Conservation (phyloP, 371 early-diverging fungal species). For the Mucor piriformis region DNA sequence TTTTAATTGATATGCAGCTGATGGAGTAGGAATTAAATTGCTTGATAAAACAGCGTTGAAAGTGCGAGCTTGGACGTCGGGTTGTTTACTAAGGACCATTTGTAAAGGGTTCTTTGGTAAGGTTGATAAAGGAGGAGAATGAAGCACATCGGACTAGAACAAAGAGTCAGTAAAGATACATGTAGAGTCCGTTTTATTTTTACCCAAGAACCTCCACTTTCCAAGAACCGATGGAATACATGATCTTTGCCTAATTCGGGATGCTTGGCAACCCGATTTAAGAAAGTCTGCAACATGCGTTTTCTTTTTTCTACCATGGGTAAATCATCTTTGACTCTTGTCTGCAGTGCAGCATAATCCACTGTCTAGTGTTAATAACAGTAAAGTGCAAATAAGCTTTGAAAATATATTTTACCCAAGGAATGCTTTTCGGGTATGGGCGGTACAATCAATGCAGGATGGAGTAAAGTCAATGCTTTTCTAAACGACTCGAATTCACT, state of each 20-base stretch:
- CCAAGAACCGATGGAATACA: slow-evolving; percentile 89
- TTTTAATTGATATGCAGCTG: slow-evolving; percentile 58
- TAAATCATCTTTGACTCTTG: slow-evolving; percentile 89
- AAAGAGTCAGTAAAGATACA: background rate
- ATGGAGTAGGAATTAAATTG: slow-evolving; percentile 60
- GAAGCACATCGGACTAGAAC: slow-evolving; percentile 72
- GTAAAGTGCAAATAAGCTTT: too few relatives aligned
- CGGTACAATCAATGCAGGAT: slow-evolving; percentile 90
- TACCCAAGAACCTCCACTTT: slow-evolving; percentile 71
- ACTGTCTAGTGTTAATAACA: slow-evolving; percentile 44
- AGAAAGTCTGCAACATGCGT: slow-evolving; percentile 91
- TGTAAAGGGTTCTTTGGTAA: slow-evolving; percentile 67
- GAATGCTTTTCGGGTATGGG: slow-evolving; percentile 81
- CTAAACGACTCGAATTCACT: slow-evolving; percentile 95
- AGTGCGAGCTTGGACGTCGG: slow-evolving; percentile 26
- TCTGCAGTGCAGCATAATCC: slow-evolving; percentile 84
- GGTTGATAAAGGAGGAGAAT: slow-evolving; percentile 48
- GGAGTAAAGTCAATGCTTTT: slow-evolving; percentile 71
- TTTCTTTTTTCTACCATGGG: slow-evolving; percentile 88
- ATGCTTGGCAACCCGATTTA: slow-evolving; percentile 88
- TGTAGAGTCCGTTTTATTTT: background rate
- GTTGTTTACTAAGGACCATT: slow-evolving; percentile 35
- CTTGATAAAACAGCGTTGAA: slow-evolving; percentile 30
- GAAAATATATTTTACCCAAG: slow-evolving; percentile 14
- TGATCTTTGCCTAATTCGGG: slow-evolving; percentile 86